Evolutionary conservation across 306 rosid genomes (phyloP).

Genomic region (Betula pendula): DNA sequence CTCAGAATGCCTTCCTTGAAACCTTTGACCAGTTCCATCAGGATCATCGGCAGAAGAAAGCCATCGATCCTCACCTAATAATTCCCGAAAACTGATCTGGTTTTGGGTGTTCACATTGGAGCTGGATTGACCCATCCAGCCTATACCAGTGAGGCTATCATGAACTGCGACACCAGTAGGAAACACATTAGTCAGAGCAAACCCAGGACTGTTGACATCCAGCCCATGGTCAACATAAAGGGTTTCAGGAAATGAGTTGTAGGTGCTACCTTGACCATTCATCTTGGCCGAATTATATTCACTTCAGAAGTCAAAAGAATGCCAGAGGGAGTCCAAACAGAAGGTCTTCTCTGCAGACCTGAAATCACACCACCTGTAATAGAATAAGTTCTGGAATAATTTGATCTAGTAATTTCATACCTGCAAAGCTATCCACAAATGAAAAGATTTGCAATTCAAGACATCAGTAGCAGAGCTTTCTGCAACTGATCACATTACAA

Average conservation of each 20-base stretch:
- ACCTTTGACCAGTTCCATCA: conserved; percentile 6
- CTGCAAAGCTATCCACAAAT: not conserved
- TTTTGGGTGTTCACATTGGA: not conserved
- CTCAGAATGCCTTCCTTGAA: not conserved
- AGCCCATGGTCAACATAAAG: not conserved
- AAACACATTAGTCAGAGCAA: not conserved
- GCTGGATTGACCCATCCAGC: conserved; percentile 8
- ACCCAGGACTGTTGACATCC: conserved; percentile 4
- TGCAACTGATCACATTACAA: not conserved
- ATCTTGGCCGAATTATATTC: conserved; percentile 5
- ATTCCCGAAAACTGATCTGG: not conserved
- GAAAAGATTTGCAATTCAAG: not conserved
- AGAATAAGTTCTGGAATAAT: not conserved
- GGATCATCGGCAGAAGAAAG: not conserved
- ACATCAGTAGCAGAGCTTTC: not conserved
- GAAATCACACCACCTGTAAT: conserved; percentile 10
- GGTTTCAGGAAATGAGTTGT: not conserved
- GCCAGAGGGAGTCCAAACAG: not conserved
- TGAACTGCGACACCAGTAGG: not conserved
- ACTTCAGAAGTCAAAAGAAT: conserved; percentile 4
- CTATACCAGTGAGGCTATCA: conserved; percentile 3
- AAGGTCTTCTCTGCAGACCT: conserved; percentile 2
- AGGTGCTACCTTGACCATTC: conserved; percentile 22
- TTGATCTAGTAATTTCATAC: not conserved
- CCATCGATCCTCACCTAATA: not conserved